Evolutionary conservation across 371 early-diverging fungal species (phyloP).

Genomic region (Zychaea mexicana): DNA sequence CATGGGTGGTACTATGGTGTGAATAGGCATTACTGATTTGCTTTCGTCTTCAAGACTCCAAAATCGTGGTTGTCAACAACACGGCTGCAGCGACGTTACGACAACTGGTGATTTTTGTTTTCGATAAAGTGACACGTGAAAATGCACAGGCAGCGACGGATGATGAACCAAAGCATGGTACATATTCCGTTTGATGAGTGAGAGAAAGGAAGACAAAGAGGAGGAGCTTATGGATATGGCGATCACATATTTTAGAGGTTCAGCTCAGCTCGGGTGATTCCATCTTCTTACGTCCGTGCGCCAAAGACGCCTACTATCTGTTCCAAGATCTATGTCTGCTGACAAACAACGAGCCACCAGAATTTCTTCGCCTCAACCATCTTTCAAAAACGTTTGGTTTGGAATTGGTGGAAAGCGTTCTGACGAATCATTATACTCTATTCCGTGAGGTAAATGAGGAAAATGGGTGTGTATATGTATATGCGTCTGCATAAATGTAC

Average conservation of each 20-base stretch:
- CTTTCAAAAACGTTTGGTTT: conserved; percentile 84
- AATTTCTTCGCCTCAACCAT: conserved; percentile 65
- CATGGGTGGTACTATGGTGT: too few species aligned
- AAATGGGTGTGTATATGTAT: not conserved
- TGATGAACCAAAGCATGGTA: conserved; percentile 43
- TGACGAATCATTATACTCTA: conserved; percentile 75
- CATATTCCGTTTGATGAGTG: too few species aligned
- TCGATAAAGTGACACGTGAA: conserved; percentile 86
- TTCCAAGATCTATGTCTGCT: conserved; percentile 85
- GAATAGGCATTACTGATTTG: conserved; percentile 85
- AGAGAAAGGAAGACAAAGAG: not conserved
- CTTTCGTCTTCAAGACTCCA: conserved; percentile 85
- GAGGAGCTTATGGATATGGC: not conserved
- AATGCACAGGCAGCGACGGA: conserved; percentile 42
- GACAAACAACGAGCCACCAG: conserved; percentile 66
- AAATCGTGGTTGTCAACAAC: conserved; percentile 86
- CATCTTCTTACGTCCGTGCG: conserved; percentile 56
- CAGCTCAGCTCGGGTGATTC: conserved; percentile 39
- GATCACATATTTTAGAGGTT: conserved; percentile 15
- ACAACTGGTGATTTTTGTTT: conserved; percentile 91
- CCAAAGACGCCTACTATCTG: conserved; percentile 83
- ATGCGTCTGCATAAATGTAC: not conserved
- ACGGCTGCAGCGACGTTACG: conserved; percentile 95
- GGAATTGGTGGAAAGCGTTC: conserved; percentile 91
- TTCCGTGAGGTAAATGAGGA: conserved; percentile 67